Evolutionary conservation across 1,284 basidiomycete species (phyloP).

Genomic region (Puccinia hordei): DNA sequence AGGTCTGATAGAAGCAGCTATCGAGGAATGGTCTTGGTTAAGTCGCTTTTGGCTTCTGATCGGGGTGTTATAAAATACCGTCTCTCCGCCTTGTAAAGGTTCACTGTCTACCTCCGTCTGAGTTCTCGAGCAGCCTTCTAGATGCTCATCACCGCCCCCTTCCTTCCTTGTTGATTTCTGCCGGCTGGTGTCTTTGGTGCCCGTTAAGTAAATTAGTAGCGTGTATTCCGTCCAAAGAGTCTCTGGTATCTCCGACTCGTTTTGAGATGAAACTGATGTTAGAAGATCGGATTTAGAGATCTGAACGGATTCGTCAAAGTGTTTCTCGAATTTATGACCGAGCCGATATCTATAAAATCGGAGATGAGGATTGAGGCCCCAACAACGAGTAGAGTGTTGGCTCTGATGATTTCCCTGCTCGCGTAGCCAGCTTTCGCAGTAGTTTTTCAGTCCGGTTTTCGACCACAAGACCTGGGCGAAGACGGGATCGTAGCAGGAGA

Average conservation of each 20-base stretch:
- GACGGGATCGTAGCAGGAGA: constrained; percentile 1
- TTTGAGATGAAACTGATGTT: background rate
- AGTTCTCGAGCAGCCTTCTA: background rate
- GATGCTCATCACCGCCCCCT: background rate
- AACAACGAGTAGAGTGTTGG: background rate
- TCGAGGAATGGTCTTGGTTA: background rate
- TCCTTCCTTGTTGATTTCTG: background rate
- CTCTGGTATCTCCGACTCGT: background rate
- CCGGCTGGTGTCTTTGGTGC: background rate
- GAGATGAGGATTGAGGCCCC: constrained; percentile 30
- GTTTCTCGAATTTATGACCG: constrained; percentile 28
- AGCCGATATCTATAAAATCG: constrained; percentile 20
- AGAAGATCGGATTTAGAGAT: background rate
- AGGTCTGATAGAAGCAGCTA: constrained; percentile 11
- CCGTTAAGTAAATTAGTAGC: background rate
- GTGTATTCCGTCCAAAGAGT: constrained; percentile 3
- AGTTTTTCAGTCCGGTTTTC: background rate
- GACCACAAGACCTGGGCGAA: constrained; percentile 17
- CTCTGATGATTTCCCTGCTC: background rate
- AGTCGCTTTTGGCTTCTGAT: constrained; percentile 11
- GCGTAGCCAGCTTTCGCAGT: constrained; percentile 1
- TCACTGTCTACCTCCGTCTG: background rate
- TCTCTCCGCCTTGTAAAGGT: background rate
- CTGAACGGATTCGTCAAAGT: constrained; percentile 24
- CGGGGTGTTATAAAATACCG: background rate